Evolutionary conservation across 805 yeast species (phyloP).

Genomic region (Metahyphopichia silvanorum): DNA sequence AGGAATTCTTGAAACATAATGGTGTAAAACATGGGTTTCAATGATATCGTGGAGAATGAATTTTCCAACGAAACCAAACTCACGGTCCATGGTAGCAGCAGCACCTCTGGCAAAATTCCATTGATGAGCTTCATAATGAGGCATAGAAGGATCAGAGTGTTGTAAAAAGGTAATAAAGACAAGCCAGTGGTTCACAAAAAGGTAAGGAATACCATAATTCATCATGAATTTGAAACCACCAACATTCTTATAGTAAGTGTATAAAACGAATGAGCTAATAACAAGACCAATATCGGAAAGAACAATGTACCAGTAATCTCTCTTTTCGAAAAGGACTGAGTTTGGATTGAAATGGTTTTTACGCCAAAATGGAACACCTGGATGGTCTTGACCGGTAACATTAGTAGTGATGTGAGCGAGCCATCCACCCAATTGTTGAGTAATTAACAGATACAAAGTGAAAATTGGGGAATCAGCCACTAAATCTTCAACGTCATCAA

Average conservation of each 20-base stretch:
- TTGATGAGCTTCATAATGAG: constrained; percentile 71
- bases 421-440: constrained; percentile 83
- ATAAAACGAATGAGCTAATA: constrained; percentile 48
- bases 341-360: constrained; percentile 70
- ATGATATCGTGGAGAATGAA: constrained; percentile 83
- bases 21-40: constrained; percentile 88
- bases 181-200: constrained; percentile 86
- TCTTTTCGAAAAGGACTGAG: constrained; percentile 71
- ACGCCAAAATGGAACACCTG: constrained; percentile 41
- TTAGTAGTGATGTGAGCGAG: constrained; percentile 59
- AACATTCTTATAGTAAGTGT: constrained; percentile 56
- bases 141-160: constrained; percentile 76
- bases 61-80: constrained; percentile 76
- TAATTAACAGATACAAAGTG: constrained; percentile 52
- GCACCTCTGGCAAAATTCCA: constrained; percentile 92
- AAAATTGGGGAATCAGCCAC: constrained; percentile 73
- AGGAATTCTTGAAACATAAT: constrained; percentile 79
- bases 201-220: constrained; percentile 74
- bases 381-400: constrained; percentile 72
- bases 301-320: constrained; percentile 69
- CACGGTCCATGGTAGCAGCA: constrained; percentile 83
- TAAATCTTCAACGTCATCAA: constrained; percentile 47
- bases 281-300: constrained; percentile 72
- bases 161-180: constrained; percentile 83
- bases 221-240: constrained; percentile 63